phyloP scores from a whole-genome alignment of 257 asterid species.

The Solanum sejunctum region DNA sequence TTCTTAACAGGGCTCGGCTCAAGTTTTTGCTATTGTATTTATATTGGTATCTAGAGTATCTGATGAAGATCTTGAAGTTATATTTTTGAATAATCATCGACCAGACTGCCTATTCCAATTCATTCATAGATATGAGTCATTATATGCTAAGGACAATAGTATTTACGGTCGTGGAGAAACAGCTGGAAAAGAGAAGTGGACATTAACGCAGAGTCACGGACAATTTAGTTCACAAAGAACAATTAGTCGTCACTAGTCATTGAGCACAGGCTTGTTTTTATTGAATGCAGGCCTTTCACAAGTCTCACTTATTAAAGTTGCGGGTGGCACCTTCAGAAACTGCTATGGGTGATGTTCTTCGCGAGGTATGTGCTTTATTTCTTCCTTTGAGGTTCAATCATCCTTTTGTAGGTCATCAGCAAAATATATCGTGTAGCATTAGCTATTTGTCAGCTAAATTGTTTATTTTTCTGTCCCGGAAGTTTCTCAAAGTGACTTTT shows the following conservation, averaged over 20 bases:
- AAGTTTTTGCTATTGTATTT: not conserved
- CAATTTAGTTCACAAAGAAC: not conserved
- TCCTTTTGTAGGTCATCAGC: not conserved
- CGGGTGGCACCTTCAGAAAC: slow-evolving; percentile 98
- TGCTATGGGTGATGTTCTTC: slow-evolving; percentile 96
- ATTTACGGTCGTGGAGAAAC: not conserved
- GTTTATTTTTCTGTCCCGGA: not conserved
- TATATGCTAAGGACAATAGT: not conserved
- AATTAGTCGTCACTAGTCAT: not conserved
- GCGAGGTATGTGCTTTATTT: slow-evolving; percentile 55
- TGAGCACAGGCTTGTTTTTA: not conserved
- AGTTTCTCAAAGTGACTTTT: not conserved
- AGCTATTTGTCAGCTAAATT: not conserved
- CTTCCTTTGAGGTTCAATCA: not conserved
- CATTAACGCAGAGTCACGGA: not conserved
- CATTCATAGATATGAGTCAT: not conserved
- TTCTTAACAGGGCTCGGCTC: not conserved
- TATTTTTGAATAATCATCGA: not conserved
- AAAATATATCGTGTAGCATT: not conserved
- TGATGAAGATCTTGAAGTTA: not conserved
- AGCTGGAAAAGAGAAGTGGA: not conserved
- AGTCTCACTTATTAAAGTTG: slow-evolving; percentile 85
- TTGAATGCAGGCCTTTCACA: slow-evolving; percentile 78
- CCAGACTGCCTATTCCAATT: not conserved
- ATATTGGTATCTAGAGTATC: not conserved